Conservation (phyloP, 2,329 filamentous ascomycete species). For the Beauveria pseudobassiana region DNA sequence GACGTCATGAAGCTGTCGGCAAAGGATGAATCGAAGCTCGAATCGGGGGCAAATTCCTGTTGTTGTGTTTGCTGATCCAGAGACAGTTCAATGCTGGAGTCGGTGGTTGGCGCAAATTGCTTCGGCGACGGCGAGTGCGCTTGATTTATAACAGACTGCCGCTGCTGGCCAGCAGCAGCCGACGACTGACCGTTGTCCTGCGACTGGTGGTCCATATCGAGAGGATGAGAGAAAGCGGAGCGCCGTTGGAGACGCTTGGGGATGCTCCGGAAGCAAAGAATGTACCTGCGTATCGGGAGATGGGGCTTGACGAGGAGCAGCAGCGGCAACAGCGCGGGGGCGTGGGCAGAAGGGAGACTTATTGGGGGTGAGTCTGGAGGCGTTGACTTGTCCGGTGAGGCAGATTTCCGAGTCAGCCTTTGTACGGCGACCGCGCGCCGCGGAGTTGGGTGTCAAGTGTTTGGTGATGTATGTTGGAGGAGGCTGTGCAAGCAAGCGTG, state of each 20-base stretch:
- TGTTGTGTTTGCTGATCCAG: slow-evolving; percentile 38
- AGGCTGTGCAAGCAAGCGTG: slow-evolving; percentile 34
- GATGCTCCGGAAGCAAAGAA: slow-evolving; percentile 3
- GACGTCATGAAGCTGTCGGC: slow-evolving; percentile 38
- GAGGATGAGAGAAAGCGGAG: slow-evolving; percentile 2
- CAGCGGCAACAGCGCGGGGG: not conserved
- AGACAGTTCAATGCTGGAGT: slow-evolving; percentile 46
- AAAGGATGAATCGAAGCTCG: slow-evolving; percentile 39
- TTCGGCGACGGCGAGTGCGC: slow-evolving; percentile 56
- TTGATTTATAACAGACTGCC: slow-evolving; percentile 59
- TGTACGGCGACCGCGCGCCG: slow-evolving; percentile 32
- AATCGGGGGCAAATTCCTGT: slow-evolving; percentile 39
- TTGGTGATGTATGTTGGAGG: slow-evolving; percentile 2
- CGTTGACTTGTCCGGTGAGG: slow-evolving; percentile 18
- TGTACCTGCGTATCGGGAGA: slow-evolving; percentile 8
- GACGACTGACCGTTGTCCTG: slow-evolving; percentile 46
- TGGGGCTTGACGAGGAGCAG: not conserved
- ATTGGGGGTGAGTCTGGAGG: not conserved
- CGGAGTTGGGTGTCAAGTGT: slow-evolving; percentile 8
- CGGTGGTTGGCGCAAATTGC: slow-evolving; percentile 41
- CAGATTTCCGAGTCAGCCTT: slow-evolving; percentile 41
- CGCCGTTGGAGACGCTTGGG: slow-evolving; percentile 6
- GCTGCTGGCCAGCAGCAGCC: slow-evolving; percentile 46
- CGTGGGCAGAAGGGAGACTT: not conserved
- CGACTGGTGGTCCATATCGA: slow-evolving; percentile 8